Conservation (phyloP, 2,329 filamentous ascomycete species). For the Claviceps digitariae region DNA sequence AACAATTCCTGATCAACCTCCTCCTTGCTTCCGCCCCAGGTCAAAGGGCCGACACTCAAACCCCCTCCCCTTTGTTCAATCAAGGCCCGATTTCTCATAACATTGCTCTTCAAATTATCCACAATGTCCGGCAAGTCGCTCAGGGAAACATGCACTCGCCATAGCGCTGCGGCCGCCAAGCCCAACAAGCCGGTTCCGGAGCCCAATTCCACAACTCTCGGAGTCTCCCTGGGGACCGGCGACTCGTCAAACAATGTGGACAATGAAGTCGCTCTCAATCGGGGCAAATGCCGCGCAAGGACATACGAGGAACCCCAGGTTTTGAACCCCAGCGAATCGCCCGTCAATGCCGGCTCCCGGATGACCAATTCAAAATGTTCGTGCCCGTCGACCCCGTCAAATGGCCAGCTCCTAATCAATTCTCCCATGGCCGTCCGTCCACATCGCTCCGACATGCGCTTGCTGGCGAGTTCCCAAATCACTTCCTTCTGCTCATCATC, state of each 20-base stretch:
- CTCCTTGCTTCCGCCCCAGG: constrained; percentile 50
- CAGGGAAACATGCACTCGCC: constrained; percentile 52
- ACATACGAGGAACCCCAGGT: constrained; percentile 91
- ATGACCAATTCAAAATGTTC: constrained; percentile 52
- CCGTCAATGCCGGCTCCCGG: constrained; percentile 75
- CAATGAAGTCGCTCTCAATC: constrained; percentile 29
- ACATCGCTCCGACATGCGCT: constrained; percentile 70
- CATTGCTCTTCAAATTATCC: constrained; percentile 66
- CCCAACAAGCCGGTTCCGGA: constrained; percentile 88
- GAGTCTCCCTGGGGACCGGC: constrained; percentile 13
- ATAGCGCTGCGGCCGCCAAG: constrained; percentile 64
- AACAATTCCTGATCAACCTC: constrained; percentile 33
- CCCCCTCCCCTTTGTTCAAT: constrained; percentile 42
- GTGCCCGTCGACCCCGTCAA: constrained; percentile 18
- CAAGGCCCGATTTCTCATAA: constrained; percentile 44
- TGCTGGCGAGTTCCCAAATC: constrained; percentile 68
- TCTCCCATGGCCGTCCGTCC: constrained; percentile 54
- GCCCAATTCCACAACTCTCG: constrained; percentile 60
- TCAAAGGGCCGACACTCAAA: constrained; percentile 52
- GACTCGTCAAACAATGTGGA: constrained; percentile 29
- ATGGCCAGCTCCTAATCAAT: constrained; percentile 41
- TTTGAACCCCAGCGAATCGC: constrained; percentile 81
- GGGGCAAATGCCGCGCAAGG: constrained; percentile 57
- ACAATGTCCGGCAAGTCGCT: constrained; percentile 80
- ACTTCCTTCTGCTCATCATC: constrained; percentile 51